These are phyloP conservation scores for Penicillium italicum DNA, from an alignment of 2,329 filamentous ascomycete genomes.

Conservation along the genomic window DNA sequence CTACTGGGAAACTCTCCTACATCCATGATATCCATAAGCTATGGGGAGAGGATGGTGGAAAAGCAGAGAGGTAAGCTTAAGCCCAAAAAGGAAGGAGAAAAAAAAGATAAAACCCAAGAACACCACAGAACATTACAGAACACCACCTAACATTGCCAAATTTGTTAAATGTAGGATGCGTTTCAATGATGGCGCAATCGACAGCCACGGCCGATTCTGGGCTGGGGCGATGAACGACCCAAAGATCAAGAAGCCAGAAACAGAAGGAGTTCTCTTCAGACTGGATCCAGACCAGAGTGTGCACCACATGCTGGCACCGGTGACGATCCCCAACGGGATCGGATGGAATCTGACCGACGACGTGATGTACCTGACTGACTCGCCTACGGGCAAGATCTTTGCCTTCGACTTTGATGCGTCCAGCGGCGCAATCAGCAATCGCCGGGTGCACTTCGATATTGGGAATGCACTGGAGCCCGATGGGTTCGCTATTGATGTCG, in stretches of 20 bases:
- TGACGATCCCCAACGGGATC: conserved; percentile 81
- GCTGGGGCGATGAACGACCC: conserved; percentile 84
- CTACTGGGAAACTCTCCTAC: conserved; percentile 54
- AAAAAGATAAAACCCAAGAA: background rate
- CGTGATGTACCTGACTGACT: conserved; percentile 81
- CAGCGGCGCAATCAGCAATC: conserved; percentile 64
- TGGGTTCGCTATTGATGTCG: conserved; percentile 76
- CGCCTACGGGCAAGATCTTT: conserved; percentile 65
- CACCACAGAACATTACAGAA: background rate
- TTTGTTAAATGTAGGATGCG: conserved; percentile 45
- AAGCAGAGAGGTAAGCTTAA: conserved; percentile 43
- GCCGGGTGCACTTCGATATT: conserved; percentile 70
- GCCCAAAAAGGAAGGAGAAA: background rate
- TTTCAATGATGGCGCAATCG: conserved; percentile 77
- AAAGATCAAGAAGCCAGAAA: conserved; percentile 51
- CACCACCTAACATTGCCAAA: background rate
- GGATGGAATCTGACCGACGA: conserved; percentile 71
- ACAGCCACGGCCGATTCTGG: conserved; percentile 79
- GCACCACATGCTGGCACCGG: conserved; percentile 57
- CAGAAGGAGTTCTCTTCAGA: conserved; percentile 67
- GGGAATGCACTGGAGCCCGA: conserved; percentile 66
- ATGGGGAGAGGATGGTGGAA: conserved; percentile 46
- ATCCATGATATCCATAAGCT: conserved; percentile 54
- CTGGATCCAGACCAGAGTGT: conserved; percentile 62
- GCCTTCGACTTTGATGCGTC: conserved; percentile 67